A percentile compares a stretch with the other conserved stretches of the same genome.
These are phyloP conservation scores for Physcomitrium patens DNA, from an alignment of 225 moss, liverwort and hornwort species.

Conservation along the genomic window DNA sequence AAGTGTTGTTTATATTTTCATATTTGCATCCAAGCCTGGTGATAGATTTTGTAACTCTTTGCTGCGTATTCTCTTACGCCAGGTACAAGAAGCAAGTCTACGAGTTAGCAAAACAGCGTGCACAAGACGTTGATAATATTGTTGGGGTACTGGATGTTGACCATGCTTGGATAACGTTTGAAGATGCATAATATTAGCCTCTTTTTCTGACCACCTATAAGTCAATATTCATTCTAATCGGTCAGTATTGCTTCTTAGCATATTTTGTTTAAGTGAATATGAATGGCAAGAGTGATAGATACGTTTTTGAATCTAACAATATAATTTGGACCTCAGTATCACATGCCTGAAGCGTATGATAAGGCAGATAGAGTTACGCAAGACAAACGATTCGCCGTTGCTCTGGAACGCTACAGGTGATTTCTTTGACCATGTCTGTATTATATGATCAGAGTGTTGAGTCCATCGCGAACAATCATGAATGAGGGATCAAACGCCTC, in stretches of 20 bases:
- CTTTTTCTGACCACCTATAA: conserved; percentile 5
- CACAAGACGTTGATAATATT: conserved; percentile 73
- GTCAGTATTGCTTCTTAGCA: conserved; percentile 18
- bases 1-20: conserved; percentile 4
- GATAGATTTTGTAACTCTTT: no score
- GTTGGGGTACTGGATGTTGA: conserved; percentile 49
- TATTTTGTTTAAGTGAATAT: conserved; percentile 26
- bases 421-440: conserved; percentile 11
- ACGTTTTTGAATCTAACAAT: conserved; percentile 27
- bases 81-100: conserved; percentile 86
- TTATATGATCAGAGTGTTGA: conserved; percentile 18
- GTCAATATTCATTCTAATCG: background rate
- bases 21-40: no score
- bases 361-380: conserved; percentile 80
- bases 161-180: conserved; percentile 25
- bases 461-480: conserved; percentile 7
- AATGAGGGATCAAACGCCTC: background rate
- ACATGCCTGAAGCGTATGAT: conserved; percentile 92
- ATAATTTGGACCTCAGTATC: conserved; percentile 63
- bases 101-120: conserved; percentile 81
- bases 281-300: background rate
- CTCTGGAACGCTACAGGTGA: conserved; percentile 83
- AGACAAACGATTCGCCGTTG: conserved; percentile 92
- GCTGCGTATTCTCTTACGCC: background rate
- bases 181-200: conserved; percentile 24